Conservation (phyloP, 2,329 filamentous ascomycete species). For the Hypoxylon sp. region DNA sequence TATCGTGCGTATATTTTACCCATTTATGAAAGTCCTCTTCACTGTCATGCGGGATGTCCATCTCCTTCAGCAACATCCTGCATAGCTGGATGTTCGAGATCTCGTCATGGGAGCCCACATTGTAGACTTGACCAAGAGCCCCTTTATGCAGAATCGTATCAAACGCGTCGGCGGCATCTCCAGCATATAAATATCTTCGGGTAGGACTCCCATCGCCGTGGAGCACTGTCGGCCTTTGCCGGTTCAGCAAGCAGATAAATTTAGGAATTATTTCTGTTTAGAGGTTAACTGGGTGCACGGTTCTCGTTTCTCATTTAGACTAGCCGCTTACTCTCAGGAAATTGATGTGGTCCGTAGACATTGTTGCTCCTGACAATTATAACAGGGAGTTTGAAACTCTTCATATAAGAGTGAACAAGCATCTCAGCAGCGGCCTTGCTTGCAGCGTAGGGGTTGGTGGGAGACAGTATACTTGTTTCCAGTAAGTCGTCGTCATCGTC, state of each 20-base stretch:
- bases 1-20: conserved; percentile 82
- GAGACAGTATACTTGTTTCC: conserved; percentile 81
- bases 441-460: conserved; percentile 86
- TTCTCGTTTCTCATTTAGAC: background rate
- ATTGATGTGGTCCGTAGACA: conserved; percentile 88
- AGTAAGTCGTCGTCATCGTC: conserved; percentile 79
- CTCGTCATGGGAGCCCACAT: conserved; percentile 83
- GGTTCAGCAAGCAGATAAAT: conserved; percentile 80
- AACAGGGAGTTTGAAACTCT: conserved; percentile 83
- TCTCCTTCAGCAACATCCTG: conserved; percentile 72
- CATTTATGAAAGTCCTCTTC: conserved; percentile 71
- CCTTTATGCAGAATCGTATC: conserved; percentile 88
- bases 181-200: conserved; percentile 82
- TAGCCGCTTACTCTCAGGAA: conserved; percentile 78
- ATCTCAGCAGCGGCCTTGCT: conserved; percentile 88
- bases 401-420: conserved; percentile 88
- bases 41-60: conserved; percentile 68
- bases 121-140: conserved; percentile 81
- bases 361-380: conserved; percentile 89
- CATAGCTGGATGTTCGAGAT: conserved; percentile 81
- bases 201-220: conserved; percentile 84
- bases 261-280: conserved; percentile 83
- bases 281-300: conserved; percentile 25
- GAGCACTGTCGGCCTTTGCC: conserved; percentile 76
- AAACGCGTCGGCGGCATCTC: conserved; percentile 84